Base-by-base conservation (phyloP, 768 basidiomycete genomes). In the Stropharia rugosoannulata region DNA sequence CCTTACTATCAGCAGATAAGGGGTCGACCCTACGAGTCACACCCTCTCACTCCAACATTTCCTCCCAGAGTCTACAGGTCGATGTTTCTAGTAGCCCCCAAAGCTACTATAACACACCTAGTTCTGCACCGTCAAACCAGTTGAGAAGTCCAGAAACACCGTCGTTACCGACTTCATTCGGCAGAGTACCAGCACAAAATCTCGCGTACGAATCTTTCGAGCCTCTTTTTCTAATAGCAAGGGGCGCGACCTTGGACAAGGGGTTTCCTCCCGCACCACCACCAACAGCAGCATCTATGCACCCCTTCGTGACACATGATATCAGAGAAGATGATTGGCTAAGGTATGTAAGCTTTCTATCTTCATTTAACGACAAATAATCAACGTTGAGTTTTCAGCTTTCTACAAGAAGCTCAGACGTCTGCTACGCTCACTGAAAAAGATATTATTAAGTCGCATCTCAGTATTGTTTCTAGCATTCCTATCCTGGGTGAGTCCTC, bases 301-400 rank as follows among this genome's bases (percentile, higher is more conserved):
- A 85, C 61, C 82, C 82, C 22, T 85, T 85, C 61, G 60, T 64
- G 19, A 68, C 75, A 45, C 78, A 80, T 63, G 81, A 84, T 59
- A 65, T 85, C 3, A 59, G 51, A 0, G 75, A 83, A 64, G 69
- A 64, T 15, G 83, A 84, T 63, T 84, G 83, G 83, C 61, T 66
- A 39, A 69, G 71, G 75, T 79, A 49, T 44, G 63, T 13, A 5
- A 42, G 48, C 1, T 35, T 19, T 39, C 10, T 15, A 12, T 13
- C 7, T 35, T n/a, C 16, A 40, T 42, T 2, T 16, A 5, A n/a
- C 19, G 41, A 47, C 19, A 35, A 45, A 32, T 35, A 5, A 32
- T 56, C 2, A 37, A 13, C 10, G 16, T 1, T 40, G 13, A 15
- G 18, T 27, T n/a, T 54, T 13, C 44, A 79, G 78, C 9, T 81